Evolutionary conservation across 352 stramenopile genomes (phyloP).

Genomic region (Pythium sp.): DNA sequence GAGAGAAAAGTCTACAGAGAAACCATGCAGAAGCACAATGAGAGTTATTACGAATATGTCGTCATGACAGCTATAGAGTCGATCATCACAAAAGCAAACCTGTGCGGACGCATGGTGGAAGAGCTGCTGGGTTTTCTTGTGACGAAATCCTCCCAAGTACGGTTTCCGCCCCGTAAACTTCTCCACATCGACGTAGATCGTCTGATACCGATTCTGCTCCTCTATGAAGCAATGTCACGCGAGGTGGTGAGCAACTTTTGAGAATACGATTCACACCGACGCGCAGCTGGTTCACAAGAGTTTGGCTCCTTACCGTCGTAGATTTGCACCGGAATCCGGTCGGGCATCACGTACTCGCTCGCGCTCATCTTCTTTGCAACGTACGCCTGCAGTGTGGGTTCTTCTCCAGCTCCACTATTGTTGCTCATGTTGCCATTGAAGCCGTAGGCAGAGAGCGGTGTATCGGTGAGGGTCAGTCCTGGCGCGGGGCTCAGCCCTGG

Average conservation of each 20-base stretch:
- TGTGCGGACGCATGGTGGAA: slow-evolving; percentile 91
- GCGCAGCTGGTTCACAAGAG: not conserved
- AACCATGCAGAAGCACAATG: not conserved
- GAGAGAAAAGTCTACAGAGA: slow-evolving; percentile 48
- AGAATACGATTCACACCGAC: not conserved
- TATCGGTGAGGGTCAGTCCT: slow-evolving; percentile 31
- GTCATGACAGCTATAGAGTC: not conserved
- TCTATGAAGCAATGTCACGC: slow-evolving; percentile 21
- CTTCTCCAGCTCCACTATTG: slow-evolving; percentile 15
- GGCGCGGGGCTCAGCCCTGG: slow-evolving; percentile 42
- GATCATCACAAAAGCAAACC: slow-evolving; percentile 20
- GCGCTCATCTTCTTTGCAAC: slow-evolving; percentile 35
- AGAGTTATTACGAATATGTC: not conserved
- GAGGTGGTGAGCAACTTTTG: not conserved
- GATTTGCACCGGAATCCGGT: slow-evolving; percentile 76
- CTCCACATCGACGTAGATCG: slow-evolving; percentile 66
- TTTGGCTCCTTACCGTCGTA: slow-evolving; percentile 33
- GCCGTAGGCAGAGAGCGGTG: slow-evolving; percentile 35
- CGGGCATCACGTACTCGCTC: slow-evolving; percentile 84
- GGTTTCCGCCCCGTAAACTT: slow-evolving; percentile 79
- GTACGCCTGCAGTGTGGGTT: slow-evolving; percentile 48
- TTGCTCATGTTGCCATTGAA: slow-evolving; percentile 20
- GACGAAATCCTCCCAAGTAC: slow-evolving; percentile 87
- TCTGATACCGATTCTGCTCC: slow-evolving; percentile 40
- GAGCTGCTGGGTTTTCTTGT: slow-evolving; percentile 84